Evolutionary conservation across 1,284 basidiomycete species (phyloP), one percentile per base, ranked within the genome.

Genomic region (Trichosporon sp.): DNA sequence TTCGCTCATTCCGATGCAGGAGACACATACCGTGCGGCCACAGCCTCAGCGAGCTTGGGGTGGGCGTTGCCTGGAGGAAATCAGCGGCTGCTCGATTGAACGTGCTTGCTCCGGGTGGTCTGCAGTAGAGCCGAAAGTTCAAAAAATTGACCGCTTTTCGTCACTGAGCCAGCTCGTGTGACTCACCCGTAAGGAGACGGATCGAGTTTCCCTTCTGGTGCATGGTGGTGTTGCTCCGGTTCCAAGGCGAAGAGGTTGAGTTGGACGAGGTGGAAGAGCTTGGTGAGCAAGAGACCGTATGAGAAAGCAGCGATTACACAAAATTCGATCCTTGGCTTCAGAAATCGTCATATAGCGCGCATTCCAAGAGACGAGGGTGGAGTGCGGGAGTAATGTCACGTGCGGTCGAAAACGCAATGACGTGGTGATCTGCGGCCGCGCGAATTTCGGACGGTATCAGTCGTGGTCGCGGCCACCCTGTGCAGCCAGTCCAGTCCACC

Each of bases 11-110:
- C 21, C 31, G 62, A 65, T 47, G 44, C 31, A 63, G 47, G 32
- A 60, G 15, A 31, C n/a, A 77, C 93, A 89, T 87, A 97, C 95
- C 95, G 90, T 86, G 95, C 91, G 78, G 94, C 92, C 82, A 99
- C 94, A 71, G 90, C 88, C 82, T 92, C 89, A 79, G 96, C 96
- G 84, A 99, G 91, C 88, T 94, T 92, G 74, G 95, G 94, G 86
- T 99, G 96, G 83, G 93, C 94, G 87, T 98, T 99, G 83, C 96
- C 95, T 98, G 42, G 70, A 35, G 11, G 15, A 23, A 32, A 60
- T 51, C 23, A 34, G 60, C 60, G 21, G 32, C n/a, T 38, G 60
- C 21, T 62, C 60, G 18, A 25, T 35, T 23, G 18, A 21, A 34
- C 21, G 60, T 31, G 32, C 34, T 34, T 38, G 60, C 13, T 35